Evolutionary conservation across 1,284 basidiomycete species (phyloP), one percentile per base, ranked within the genome.

Genomic region (Tilletia setariae): DNA sequence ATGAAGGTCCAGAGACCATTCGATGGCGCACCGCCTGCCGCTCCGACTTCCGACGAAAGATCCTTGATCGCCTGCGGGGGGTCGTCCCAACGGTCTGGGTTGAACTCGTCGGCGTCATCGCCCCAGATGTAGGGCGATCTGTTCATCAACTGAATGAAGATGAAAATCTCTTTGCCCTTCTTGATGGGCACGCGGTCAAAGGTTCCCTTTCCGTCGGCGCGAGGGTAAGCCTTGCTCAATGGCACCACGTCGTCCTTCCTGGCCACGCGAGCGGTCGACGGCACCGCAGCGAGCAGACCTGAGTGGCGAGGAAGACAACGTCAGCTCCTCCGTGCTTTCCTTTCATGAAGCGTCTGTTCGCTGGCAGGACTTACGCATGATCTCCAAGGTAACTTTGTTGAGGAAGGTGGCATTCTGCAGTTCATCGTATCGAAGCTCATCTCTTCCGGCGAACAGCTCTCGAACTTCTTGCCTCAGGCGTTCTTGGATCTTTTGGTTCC

Each of bases 401-500:
- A 81, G 72, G 46, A 74, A 74, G 21, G 68, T 63, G 11, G 79
- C 21, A 28, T 71, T 63, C 44, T 72, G 67, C n/a, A 75, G 23
- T 25, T 75, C 70, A 19, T 69, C 68, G 25, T 70, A 65, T 15
- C 73, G 71, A 15, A 65, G 40, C 30, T 67, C 64, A 28, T 59
- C 65, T 16, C 72, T 53, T 66, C 70, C 75, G 4, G 25, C 1
- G 21, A 61, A 61, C 4, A 61, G 56, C 16, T 75, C 73, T 6
- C 42, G 59, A 35, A 68, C 65, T 11, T 66, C 63, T 9, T 59
- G 40, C 21, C 76, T 73, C 7, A 79, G 68, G 28, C 70, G 73
- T 7, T 53, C 49, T 82, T 93, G 92, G 8, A 88, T 81, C 1
- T 84, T 83, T 0, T 87, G 88, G 76, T 90, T 83, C 70, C 35